These are phyloP conservation scores for Fremontodendron californicum DNA, from an alignment of 345 rosid genomes.

Conservation along the genomic window DNA sequence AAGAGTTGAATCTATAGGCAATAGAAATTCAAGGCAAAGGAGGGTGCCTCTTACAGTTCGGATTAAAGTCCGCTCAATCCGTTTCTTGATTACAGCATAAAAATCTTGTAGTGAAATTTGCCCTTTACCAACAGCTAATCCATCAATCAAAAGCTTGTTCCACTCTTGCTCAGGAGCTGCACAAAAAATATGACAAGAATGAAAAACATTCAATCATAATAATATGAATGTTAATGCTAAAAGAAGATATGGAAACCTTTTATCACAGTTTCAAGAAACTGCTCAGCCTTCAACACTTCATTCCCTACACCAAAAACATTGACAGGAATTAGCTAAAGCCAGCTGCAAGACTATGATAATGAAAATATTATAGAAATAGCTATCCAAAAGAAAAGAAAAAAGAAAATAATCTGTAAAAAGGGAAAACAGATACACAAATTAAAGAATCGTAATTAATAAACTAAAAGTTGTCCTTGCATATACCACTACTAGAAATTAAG, in stretches of 20 bases:
- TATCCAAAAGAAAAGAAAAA: neutral
- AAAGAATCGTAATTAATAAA: neutral
- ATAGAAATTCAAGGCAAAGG: neutral
- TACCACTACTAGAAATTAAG: neutral
- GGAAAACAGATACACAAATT: neutral
- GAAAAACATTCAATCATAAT: neutral
- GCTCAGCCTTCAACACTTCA: constrained; percentile 1
- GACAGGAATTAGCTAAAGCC: neutral
- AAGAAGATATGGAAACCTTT: constrained; percentile 3
- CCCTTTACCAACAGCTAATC: constrained; percentile 70
- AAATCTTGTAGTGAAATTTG: constrained; percentile 59
- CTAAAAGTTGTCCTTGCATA: neutral
- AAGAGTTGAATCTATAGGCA: neutral
- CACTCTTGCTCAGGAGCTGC: constrained; percentile 91
- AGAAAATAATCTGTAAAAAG: too few species aligned
- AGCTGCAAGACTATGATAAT: neutral
- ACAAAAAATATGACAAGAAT: constrained; percentile 1
- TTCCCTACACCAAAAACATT: neutral
- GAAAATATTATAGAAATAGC: neutral
- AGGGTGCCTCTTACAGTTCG: constrained; percentile 61
- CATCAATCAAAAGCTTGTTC: constrained; percentile 68
- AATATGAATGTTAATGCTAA: neutral
- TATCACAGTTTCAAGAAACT: neutral
- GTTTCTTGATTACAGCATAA: constrained; percentile 65
- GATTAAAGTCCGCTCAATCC: constrained; percentile 68